Evolutionary conservation across 2,329 filamentous ascomycete species (phyloP), one percentile per base, ranked within the genome.

Genomic region (Byssochlamys sp.): DNA sequence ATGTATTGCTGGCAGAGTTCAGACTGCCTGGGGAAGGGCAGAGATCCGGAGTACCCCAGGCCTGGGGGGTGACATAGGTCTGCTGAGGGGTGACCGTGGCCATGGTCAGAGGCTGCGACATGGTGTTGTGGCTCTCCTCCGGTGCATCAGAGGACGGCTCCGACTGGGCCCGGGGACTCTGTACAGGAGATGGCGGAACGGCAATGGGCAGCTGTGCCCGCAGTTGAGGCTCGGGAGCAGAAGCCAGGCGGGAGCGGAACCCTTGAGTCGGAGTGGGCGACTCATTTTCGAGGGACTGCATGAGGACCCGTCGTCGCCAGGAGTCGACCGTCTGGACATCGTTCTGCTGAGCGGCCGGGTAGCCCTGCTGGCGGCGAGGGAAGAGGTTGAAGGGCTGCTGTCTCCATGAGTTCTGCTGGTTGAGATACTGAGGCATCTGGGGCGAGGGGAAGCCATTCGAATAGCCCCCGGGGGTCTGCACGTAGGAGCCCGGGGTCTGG

Each of bases 201-300:
- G n/a, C 24, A 19, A 35, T 31, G 19, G 9, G 31, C n/a, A 24
- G n/a, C n/a, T 27, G 5, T 2, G 35, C 25, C 52, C n/a, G 52
- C 28, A 28, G 27, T 11, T 67, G 65, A 25, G 71, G 60, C 33
- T 71, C 69, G 0, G 70, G 70, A 4, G 57, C 70, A 59, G 62
- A 71, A 72, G 19, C 64, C 26, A 73, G 58, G 3, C 70, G 69
- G 50, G 72, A 67, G 56, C 70, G 60, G 62, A 71, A 73, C 10
- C 63, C 27, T 67, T 54, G 65, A 61, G 53, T 58, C 56, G 2
- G 60, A 27, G 27, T 58, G 52, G 7, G 57, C 53, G 3, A 59
- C 25, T 28, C 49, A 14, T 62, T 58, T 56, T 63, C 60, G 26
- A 62, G 60, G 0, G 64, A 54, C n/a, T 66, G 63, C 54, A 67